Conservation (phyloP, 2,329 filamentous ascomycete species). For the Alternaria sp. region DNA sequence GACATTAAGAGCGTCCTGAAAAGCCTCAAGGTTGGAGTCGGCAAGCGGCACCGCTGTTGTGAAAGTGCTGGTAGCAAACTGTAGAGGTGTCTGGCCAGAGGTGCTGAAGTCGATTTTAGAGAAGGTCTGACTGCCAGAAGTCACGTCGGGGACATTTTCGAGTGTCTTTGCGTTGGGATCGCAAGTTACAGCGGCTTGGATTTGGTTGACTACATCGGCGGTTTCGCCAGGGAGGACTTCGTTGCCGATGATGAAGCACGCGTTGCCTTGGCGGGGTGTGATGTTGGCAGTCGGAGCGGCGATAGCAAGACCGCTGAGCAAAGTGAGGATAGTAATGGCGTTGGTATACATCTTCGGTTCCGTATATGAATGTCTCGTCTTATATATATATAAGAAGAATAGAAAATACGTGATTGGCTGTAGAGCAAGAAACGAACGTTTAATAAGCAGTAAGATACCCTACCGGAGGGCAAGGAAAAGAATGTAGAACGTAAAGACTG, state of each 20-base stretch:
- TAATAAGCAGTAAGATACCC: constrained; percentile 7
- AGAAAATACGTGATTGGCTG: background rate
- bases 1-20: constrained; percentile 64
- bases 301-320: constrained; percentile 24
- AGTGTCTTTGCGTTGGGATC: constrained; percentile 59
- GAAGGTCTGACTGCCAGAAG: constrained; percentile 61
- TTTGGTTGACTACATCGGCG: constrained; percentile 52
- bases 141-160: constrained; percentile 65
- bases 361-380: background rate
- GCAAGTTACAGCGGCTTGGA: constrained; percentile 62
- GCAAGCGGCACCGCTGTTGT: constrained; percentile 62
- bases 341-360: constrained; percentile 26
- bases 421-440: constrained; percentile 12
- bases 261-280: constrained; percentile 31
- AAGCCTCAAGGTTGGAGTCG: constrained; percentile 59
- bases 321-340: constrained; percentile 19
- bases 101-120: constrained; percentile 66
- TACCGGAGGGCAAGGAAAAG: constrained; percentile 18
- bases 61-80: constrained; percentile 65
- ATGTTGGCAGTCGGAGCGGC: constrained; percentile 25
- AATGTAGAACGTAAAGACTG: constrained; percentile 9
- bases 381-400: constrained; percentile 4
- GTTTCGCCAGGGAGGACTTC: constrained; percentile 62
- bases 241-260: constrained; percentile 66
- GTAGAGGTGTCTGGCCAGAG: constrained; percentile 59